Evolutionary conservation across 2,329 filamentous ascomycete genomes (phyloP).

Genomic region (Falciphora oryzae): DNA sequence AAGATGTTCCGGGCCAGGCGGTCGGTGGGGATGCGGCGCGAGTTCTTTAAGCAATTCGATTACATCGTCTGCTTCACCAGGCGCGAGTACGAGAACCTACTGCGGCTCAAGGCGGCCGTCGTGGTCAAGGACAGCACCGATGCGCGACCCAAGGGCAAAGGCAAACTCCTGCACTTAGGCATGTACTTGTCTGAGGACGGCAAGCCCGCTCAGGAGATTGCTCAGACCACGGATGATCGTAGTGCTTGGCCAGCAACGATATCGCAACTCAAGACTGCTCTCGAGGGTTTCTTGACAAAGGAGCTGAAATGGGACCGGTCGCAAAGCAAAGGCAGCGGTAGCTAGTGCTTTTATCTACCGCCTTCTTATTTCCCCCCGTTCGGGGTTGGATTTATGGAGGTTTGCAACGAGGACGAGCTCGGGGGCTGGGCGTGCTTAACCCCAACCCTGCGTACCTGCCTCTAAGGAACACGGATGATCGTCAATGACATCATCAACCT

Average conservation of each 20-base stretch:
- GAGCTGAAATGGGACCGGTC: not conserved
- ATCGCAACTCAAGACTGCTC: not conserved
- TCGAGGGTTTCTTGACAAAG: slow-evolving; percentile 1
- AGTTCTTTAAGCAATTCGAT: slow-evolving; percentile 2
- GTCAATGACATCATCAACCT: not conserved
- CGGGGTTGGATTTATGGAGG: not conserved
- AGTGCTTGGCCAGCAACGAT: not conserved
- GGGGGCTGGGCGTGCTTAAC: not conserved
- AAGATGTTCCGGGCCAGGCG: not conserved
- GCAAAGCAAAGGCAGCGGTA: not conserved
- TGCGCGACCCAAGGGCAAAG: slow-evolving; percentile 16
- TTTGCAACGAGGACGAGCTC: not conserved
- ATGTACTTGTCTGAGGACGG: slow-evolving; percentile 14
- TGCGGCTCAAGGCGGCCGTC: not conserved
- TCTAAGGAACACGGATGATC: not conserved
- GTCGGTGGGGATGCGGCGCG: not conserved
- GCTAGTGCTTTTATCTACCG: not conserved
- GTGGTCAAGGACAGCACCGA: not conserved
- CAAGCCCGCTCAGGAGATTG: not conserved
- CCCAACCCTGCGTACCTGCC: not conserved
- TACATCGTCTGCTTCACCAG: slow-evolving; percentile 5
- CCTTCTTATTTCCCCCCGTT: not conserved
- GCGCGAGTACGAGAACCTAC: slow-evolving; percentile 4
- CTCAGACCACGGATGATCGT: not conserved
- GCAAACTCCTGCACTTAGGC: slow-evolving; percentile 22